Evolutionary conservation across 345 rosid genomes (phyloP).

Genomic region (Brassica juncea): DNA sequence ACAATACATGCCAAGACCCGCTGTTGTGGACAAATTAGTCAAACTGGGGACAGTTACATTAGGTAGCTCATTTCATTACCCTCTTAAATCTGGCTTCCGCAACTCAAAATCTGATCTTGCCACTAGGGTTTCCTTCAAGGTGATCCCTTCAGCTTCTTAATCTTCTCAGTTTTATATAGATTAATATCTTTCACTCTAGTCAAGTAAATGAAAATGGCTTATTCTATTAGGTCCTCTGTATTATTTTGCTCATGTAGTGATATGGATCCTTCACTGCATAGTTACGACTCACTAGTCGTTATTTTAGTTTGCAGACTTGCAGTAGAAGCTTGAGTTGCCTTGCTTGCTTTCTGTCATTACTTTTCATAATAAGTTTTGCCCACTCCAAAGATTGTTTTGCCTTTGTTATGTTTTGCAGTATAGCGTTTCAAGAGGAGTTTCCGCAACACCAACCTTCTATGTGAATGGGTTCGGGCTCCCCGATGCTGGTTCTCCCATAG

Average conservation of each 20-base stretch:
- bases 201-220: background rate
- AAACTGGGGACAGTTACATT: constrained; percentile 54
- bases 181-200: background rate
- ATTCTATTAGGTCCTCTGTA: background rate
- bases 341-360: background rate
- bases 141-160: constrained; percentile 34
- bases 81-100: constrained; percentile 57
- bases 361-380: background rate
- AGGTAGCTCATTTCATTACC: constrained; percentile 55
- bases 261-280: constrained; percentile 5
- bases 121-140: constrained; percentile 85
- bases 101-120: constrained; percentile 59
- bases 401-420: constrained; percentile 51
- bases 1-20: constrained; percentile 52
- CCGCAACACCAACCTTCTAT: constrained; percentile 67
- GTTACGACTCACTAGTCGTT: background rate
- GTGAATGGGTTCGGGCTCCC: constrained; percentile 76
- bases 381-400: background rate
- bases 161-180: background rate
- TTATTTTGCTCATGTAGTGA: background rate
- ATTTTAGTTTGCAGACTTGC: background rate
- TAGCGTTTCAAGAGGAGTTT: constrained; percentile 71
- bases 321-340: background rate
- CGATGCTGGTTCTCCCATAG: constrained; percentile 50
- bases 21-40: constrained; percentile 57